A percentile compares a stretch with the other conserved stretches of the same genome.
Evolutionary conservation across 2,329 filamentous ascomycete species (phyloP).

Genomic region (Ophiocordyceps sinensis): DNA sequence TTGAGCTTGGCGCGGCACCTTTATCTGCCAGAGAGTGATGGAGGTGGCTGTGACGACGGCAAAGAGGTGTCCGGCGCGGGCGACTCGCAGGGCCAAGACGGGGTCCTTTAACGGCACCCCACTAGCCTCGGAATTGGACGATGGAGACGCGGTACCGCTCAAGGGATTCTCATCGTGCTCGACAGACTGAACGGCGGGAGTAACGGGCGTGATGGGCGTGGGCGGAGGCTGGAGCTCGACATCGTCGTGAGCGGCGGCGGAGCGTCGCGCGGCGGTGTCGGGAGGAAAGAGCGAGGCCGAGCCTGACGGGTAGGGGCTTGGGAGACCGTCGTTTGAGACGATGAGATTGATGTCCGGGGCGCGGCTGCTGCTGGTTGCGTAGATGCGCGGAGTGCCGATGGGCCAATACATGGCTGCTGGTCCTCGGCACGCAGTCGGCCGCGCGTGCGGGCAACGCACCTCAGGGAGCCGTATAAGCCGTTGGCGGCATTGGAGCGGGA

Average conservation of each 20-base stretch:
- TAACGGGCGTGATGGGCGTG: conserved; percentile 41
- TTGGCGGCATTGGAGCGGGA: conserved; percentile 8
- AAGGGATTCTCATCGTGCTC: conserved; percentile 32
- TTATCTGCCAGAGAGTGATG: conserved; percentile 93
- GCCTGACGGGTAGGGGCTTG: conserved; percentile 17
- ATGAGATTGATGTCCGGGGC: conserved; percentile 33
- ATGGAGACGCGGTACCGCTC: conserved; percentile 7
- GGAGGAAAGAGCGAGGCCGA: conserved; percentile 2
- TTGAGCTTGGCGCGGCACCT: conserved; percentile 39
- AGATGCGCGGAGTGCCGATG: conserved; percentile 69
- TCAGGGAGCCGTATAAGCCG: conserved; percentile 6
- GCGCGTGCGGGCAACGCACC: conserved; percentile 5
- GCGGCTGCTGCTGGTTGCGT: conserved; percentile 59
- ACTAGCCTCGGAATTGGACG: conserved; percentile 12
- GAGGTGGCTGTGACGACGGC: conserved; percentile 74
- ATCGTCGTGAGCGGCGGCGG: conserved; percentile 17
- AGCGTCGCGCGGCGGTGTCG: conserved; percentile 8
- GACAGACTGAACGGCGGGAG: conserved; percentile 42
- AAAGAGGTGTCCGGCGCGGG: conserved; percentile 69
- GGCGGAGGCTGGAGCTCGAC: conserved; percentile 19
- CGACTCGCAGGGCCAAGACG: conserved; percentile 61
- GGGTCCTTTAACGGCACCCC: conserved; percentile 40
- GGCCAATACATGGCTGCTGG: conserved; percentile 70
- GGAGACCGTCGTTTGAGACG: conserved; percentile 47
- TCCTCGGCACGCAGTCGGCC: no score